These are phyloP conservation scores for Solanum tarapatanum DNA, from an alignment of 257 asterid species.

Conservation along the genomic window DNA sequence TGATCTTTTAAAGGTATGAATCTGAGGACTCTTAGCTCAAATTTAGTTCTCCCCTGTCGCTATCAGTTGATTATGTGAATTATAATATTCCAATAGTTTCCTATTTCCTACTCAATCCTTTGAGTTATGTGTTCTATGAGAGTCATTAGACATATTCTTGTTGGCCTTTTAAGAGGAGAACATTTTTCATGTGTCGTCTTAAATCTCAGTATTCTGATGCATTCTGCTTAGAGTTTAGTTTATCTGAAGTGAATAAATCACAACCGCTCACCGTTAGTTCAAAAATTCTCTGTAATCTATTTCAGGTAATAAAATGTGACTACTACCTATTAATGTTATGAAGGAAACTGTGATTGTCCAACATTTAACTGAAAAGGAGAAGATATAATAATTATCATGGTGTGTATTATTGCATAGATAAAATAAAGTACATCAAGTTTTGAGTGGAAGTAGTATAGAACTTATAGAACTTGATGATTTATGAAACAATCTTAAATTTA, in stretches of 20 bases:
- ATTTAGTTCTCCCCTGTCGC: background rate
- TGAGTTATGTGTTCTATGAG: background rate
- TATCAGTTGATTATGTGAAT: background rate
- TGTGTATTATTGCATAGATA: background rate
- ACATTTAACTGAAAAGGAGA: background rate
- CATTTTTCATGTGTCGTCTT: background rate
- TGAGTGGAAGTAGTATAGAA: background rate
- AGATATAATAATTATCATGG: background rate
- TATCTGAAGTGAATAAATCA: background rate
- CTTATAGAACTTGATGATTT: background rate
- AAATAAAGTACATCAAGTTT: background rate
- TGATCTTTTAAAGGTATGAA: slow-evolving; percentile 35
- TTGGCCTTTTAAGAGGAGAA: background rate
- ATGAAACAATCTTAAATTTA: background rate
- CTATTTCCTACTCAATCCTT: background rate
- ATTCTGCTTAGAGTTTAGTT: background rate
- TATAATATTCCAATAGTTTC: background rate
- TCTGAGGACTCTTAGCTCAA: background rate
- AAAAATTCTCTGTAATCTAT: background rate
- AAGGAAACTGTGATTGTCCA: background rate
- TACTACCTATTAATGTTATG: background rate
- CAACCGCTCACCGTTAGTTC: background rate
- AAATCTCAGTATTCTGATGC: background rate
- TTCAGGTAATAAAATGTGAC: background rate
- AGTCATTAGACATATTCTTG: background rate